Conservation (phyloP, 1,284 basidiomycete genomes). For the Mycena citricolor region DNA sequence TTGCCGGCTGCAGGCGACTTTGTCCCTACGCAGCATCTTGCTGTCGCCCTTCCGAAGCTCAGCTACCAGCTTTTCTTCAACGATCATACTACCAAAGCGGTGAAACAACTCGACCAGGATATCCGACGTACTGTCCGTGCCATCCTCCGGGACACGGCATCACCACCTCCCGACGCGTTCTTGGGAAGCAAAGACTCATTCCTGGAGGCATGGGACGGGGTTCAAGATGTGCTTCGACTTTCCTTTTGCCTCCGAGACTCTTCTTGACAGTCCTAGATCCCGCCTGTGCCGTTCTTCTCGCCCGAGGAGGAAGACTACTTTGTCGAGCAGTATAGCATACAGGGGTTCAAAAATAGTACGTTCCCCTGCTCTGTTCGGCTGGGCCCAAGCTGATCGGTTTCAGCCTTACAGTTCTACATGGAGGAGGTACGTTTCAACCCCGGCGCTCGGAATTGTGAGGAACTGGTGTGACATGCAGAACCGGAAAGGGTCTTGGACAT, state of each 20-base stretch:
- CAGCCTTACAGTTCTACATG: constrained; percentile 60
- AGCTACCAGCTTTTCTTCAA: constrained; percentile 66
- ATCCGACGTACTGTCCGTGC: constrained; percentile 54
- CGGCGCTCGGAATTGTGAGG: neutral
- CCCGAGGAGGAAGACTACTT: constrained; percentile 65
- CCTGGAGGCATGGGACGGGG: constrained; percentile 48
- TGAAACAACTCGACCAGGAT: constrained; percentile 53
- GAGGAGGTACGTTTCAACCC: constrained; percentile 37
- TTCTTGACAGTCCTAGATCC: constrained; percentile 41
- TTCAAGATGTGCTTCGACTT: constrained; percentile 36
- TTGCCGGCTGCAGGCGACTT: constrained; percentile 48
- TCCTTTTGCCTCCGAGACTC: neutral
- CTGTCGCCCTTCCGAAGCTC: constrained; percentile 46
- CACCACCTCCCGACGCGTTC: constrained; percentile 55
- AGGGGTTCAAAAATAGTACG: constrained; percentile 63
- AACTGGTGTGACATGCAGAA: constrained; percentile 47
- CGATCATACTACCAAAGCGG: constrained; percentile 43
- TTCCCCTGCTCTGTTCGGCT: constrained; percentile 13
- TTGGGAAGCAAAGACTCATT: constrained; percentile 48
- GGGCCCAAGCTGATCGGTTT: neutral
- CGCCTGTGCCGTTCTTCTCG: constrained; percentile 57
- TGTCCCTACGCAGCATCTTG: constrained; percentile 44
- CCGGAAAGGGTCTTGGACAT: constrained; percentile 48
- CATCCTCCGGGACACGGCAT: constrained; percentile 48
- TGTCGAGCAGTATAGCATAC: constrained; percentile 54